phyloP scores from a whole-genome alignment of 139 green algal genomes.

The Mesostigma viride region DNA sequence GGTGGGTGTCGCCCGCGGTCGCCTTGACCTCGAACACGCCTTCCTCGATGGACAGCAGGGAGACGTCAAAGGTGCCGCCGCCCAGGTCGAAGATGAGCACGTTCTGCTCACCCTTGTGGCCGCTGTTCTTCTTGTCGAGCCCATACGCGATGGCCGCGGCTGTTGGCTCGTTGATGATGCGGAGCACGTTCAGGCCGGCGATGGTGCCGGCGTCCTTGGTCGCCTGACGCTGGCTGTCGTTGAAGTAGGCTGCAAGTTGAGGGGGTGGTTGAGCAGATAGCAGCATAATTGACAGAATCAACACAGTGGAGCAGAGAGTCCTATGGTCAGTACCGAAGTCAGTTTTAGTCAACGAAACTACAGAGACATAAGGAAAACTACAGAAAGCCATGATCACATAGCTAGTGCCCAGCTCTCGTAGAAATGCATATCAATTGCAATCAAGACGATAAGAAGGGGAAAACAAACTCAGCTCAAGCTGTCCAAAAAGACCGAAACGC shows the following conservation, averaged over 20 bases:
- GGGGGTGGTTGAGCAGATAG: too few species aligned
- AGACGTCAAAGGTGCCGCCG: slow-evolving; percentile 95
- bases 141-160: slow-evolving; percentile 85
- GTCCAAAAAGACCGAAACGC: too few species aligned
- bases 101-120: slow-evolving; percentile 35
- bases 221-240: slow-evolving; percentile 91
- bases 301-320: too few species aligned
- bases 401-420: too few species aligned
- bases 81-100: slow-evolving; percentile 89
- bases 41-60: slow-evolving; percentile 95
- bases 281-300: too few species aligned
- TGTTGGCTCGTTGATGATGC: slow-evolving; percentile 93
- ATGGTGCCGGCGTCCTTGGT: slow-evolving; percentile 94
- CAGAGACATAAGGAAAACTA: too few species aligned
- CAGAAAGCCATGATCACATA: too few species aligned
- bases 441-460: background rate
- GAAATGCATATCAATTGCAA: background rate
- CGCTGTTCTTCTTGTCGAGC: slow-evolving; percentile 53
- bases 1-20: slow-evolving; percentile 88
- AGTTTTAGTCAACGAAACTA: too few species aligned
- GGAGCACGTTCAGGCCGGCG: slow-evolving; percentile 79
- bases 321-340: slow-evolving; percentile 22
- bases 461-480: too few species aligned
- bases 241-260: slow-evolving; percentile 99
- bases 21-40: slow-evolving; percentile 98